phyloP scores from a whole-genome alignment of 176 grass and related monocot genomes.

The Melocanna baccifera region DNA sequence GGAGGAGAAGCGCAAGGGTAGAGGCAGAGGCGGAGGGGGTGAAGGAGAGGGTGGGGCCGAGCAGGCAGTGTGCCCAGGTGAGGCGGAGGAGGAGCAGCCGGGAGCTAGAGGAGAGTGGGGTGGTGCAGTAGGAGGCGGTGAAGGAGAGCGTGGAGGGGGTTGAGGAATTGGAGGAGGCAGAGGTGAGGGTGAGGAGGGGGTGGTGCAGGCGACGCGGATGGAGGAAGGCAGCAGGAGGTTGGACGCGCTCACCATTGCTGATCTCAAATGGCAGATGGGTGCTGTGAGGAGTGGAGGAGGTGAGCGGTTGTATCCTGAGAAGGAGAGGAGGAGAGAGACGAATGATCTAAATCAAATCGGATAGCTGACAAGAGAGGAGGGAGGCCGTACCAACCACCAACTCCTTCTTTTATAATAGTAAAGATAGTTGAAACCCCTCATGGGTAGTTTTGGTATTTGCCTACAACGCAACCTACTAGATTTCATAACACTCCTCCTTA shows the following conservation, averaged over 20 bases:
- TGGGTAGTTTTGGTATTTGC: too few species aligned
- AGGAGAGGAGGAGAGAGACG: too few species aligned
- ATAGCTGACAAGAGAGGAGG: too few species aligned
- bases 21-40: slow-evolving; percentile 24
- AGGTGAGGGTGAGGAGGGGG: slow-evolving; percentile 35
- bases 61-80: slow-evolving; percentile 48
- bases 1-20: slow-evolving; percentile 38
- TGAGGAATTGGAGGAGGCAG: neutral
- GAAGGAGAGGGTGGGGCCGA: slow-evolving; percentile 43
- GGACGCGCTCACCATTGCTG: slow-evolving; percentile 55
- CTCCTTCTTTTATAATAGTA: too few species aligned
- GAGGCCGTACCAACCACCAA: too few species aligned
- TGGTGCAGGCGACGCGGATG: slow-evolving; percentile 49
- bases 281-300: too few species aligned
- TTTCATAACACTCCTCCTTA: too few species aligned
- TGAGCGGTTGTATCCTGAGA: too few species aligned
- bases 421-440: too few species aligned
- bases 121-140: slow-evolving; percentile 42
- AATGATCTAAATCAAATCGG: too few species aligned
- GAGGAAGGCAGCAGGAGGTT: slow-evolving; percentile 59
- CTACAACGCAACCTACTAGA: too few species aligned
- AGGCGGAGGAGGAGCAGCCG: slow-evolving; percentile 45
- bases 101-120: neutral
- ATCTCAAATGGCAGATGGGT: too few species aligned
- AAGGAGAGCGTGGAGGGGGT: slow-evolving; percentile 34